A percentile compares a stretch with the other conserved stretches of the same genome.
phyloP scores from a whole-genome alignment of 1,139 yeast genomes.

The Diutina ranongensis region DNA sequence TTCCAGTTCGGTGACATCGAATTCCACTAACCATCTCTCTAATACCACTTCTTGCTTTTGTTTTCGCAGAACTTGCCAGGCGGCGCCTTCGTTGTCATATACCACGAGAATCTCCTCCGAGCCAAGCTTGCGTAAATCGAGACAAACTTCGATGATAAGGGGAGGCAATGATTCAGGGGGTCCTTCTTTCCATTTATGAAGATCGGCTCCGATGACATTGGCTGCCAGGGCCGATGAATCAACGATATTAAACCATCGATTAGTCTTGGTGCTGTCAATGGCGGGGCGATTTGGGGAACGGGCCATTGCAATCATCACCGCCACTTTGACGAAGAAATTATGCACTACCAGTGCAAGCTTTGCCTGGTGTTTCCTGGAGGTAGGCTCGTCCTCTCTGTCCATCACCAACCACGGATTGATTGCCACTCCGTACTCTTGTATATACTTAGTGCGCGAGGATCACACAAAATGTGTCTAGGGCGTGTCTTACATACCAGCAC shows the following conservation, averaged over 20 bases:
- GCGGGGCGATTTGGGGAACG: conserved; percentile 10
- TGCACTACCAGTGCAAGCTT: conserved; percentile 38
- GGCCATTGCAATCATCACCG: conserved; percentile 38
- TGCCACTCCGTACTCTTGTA: not conserved
- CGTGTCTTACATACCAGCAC: not conserved
- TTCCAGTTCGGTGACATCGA: conserved; percentile 33
- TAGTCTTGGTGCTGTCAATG: conserved; percentile 16
- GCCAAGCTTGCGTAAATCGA: conserved; percentile 56
- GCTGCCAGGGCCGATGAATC: conserved; percentile 17
- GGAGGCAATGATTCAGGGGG: conserved; percentile 38
- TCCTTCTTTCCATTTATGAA: conserved; percentile 43
- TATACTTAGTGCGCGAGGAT: not conserved
- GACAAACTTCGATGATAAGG: conserved; percentile 70
- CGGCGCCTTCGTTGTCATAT: conserved; percentile 37
- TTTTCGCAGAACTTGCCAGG: conserved; percentile 38
- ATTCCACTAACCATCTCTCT: conserved; percentile 86
- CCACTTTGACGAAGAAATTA: conserved; percentile 63
- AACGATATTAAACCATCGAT: conserved; percentile 64
- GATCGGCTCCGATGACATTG: conserved; percentile 33
- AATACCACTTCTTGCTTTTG: conserved; percentile 72
- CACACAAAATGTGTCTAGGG: not conserved
- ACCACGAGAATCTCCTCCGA: conserved; percentile 52
- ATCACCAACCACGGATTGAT: not conserved
- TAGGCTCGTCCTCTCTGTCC: conserved; percentile 4
- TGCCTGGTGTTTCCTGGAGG: conserved; percentile 12